Percentiles rank a stretch among this genome's conserved stretches.
These are phyloP conservation scores for Umbilicus rupestris DNA, from an alignment of 164 flowering plant species.

Conservation along the genomic window DNA sequence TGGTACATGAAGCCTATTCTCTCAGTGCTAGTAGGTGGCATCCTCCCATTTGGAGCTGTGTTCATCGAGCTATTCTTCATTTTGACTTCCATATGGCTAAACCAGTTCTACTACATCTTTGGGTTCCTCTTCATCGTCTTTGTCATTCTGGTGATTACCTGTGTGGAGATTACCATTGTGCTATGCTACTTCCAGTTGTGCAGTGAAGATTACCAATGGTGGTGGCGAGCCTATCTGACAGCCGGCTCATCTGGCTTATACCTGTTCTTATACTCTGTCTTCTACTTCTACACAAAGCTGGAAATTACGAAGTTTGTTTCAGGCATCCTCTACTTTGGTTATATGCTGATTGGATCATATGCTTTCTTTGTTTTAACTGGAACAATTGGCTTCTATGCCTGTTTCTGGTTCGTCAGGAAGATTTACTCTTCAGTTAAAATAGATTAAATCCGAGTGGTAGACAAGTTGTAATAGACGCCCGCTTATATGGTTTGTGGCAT, in stretches of 20 bases:
- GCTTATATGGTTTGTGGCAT: neutral
- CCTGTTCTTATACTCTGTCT: neutral
- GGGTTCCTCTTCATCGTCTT: constrained; percentile 6
- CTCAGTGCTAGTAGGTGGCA: neutral
- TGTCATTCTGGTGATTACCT: constrained; percentile 13
- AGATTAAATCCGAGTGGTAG: neutral
- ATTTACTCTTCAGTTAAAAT: constrained; percentile 6
- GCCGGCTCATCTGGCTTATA: constrained; percentile 8
- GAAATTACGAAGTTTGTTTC: constrained; percentile 7
- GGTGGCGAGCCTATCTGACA: constrained; percentile 7
- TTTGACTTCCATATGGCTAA: constrained; percentile 3
- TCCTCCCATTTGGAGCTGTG: constrained; percentile 3
- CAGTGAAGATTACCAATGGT: constrained; percentile 10
- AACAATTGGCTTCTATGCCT: constrained; percentile 8
- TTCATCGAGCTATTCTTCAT: constrained; percentile 8
- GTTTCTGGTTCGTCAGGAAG: constrained; percentile 10
- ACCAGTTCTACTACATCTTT: constrained; percentile 6
- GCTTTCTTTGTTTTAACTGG: constrained; percentile 10
- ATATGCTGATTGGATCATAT: constrained; percentile 9
- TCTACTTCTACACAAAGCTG: constrained; percentile 12
- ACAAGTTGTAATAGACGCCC: neutral
- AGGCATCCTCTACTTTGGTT: constrained; percentile 8
- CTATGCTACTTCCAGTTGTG: constrained; percentile 12
- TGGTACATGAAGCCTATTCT: constrained; percentile 5
- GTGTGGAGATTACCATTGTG: constrained; percentile 7